Base-by-base conservation (phyloP, 1,284 basidiomycete species). In the Pascua guehoae region DNA sequence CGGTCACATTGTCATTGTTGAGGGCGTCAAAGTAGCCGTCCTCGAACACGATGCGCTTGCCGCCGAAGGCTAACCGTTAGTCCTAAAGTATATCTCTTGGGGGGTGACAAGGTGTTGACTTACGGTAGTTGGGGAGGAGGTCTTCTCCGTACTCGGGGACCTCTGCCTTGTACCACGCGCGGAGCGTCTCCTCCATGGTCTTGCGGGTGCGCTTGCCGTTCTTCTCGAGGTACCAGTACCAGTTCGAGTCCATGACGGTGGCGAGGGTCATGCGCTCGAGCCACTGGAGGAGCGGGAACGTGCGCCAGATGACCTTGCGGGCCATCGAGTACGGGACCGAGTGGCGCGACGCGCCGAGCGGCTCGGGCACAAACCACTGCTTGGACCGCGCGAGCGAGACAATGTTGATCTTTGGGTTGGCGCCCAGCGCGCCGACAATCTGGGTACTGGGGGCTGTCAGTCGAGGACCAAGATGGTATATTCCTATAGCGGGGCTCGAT, bases 11-110 rank as follows among this genome's bases (percentile, higher is more conserved):
- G 5, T 48, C 48, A 17, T 50, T 47, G 57, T 58, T 58, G 54
- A 62, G 53, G 10, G 60, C 49, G 8, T 54, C 60, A 47, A 62
- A 59, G 57, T 62, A 62, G 37, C 60, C 60, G 49, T 62, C 60
- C 51, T 62, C 60, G n/a, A 56, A 62, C 45, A 62, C 48, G 43
- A 54, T 56, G 17, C 57, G 57, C 57, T 58, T 58, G 16, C 53
- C 53, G 46, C 48, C 46, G 57, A 58, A 58, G 17, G 56, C 46
- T 44, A 40, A 18, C 24, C 18, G 43, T 52, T 14, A 45, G 18
- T 47, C 49, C 41, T 16, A 32, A 12, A 5, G 47, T 48, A 9
- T 15, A 32, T 14, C 51, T 36, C 43, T 52, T 52, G 17, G 51
- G 43, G n/a, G n/a, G n/a, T n/a, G n/a, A n/a, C 53, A 49, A 36